Conservation (phyloP, 305 asterid genomes). For the Solanum aculeatissimum region DNA sequence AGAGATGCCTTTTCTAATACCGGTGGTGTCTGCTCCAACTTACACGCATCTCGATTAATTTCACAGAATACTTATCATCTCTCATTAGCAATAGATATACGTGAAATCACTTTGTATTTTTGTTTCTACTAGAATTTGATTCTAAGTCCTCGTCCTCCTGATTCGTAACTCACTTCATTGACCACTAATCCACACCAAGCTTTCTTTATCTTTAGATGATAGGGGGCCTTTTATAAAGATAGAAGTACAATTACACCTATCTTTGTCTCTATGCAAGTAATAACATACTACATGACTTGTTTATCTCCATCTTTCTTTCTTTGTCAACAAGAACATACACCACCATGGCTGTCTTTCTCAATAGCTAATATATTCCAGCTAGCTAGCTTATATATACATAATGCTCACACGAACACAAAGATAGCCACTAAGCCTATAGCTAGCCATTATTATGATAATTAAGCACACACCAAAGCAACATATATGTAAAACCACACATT, state of each 20-base stretch:
- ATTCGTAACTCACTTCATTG: neutral
- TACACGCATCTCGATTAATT: neutral
- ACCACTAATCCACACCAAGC: neutral
- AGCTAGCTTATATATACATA: neutral
- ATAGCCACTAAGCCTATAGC: neutral
- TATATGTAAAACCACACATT: neutral
- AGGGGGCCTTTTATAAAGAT: neutral
- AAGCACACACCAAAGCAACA: neutral
- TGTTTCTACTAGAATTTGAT: neutral
- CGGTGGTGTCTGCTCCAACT: neutral
- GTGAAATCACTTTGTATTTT: neutral
- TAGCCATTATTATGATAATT: neutral
- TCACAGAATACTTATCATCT: neutral
- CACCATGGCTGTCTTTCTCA: conserved; percentile 1
- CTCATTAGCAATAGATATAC: neutral
- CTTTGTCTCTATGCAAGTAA: neutral
- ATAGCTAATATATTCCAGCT: neutral
- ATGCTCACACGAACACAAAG: neutral
- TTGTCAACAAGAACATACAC: neutral
- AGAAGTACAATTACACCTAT: neutral
- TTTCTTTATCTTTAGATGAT: neutral
- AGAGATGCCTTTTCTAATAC: neutral
- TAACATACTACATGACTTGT: neutral
- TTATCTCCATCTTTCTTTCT: neutral
- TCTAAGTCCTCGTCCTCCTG: neutral